phyloP scores from a whole-genome alignment of 352 stramenopile genomes.

The Blastocystis sp. region DNA sequence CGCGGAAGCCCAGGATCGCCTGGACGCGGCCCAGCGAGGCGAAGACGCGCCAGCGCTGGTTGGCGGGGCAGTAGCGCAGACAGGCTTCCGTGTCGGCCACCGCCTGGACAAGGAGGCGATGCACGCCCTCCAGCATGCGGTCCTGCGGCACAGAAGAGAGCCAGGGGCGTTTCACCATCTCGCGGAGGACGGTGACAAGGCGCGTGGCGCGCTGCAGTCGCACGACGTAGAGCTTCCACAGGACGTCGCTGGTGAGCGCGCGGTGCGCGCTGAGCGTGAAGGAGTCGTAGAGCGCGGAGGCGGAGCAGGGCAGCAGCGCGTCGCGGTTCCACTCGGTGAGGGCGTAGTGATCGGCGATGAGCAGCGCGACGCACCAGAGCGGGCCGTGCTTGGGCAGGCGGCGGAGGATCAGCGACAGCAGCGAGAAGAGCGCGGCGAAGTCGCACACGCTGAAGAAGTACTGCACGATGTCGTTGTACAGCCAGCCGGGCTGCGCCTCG shows the following conservation, averaged over 20 bases:
- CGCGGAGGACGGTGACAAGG: neutral
- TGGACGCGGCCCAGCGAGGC: neutral
- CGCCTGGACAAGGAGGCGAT: neutral
- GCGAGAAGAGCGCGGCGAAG: conserved; percentile 75
- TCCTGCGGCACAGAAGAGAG: neutral
- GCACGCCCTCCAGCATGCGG: neutral
- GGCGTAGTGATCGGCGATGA: conserved; percentile 76
- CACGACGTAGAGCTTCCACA: conserved; percentile 9
- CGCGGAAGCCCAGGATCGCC: neutral
- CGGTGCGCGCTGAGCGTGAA: neutral
- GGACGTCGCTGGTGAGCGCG: conserved; percentile 14
- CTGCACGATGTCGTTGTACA: conserved; percentile 82
- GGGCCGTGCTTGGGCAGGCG: conserved; percentile 82
- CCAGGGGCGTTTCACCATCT: neutral
- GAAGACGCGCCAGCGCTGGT: neutral
- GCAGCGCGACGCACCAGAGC: conserved; percentile 84
- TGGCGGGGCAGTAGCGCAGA: neutral
- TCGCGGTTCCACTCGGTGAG: neutral
- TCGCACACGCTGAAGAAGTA: conserved; percentile 75
- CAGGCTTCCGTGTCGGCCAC: neutral
- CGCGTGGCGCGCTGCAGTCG: conserved; percentile 9
- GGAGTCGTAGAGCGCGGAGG: neutral
- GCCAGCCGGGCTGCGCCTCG: conserved; percentile 76
- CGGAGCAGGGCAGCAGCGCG: neutral
- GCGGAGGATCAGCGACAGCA: conserved; percentile 78